These are phyloP conservation scores for Meyerozyma smithsonii DNA, from an alignment of 1,139 yeast genomes.

Conservation along the genomic window DNA sequence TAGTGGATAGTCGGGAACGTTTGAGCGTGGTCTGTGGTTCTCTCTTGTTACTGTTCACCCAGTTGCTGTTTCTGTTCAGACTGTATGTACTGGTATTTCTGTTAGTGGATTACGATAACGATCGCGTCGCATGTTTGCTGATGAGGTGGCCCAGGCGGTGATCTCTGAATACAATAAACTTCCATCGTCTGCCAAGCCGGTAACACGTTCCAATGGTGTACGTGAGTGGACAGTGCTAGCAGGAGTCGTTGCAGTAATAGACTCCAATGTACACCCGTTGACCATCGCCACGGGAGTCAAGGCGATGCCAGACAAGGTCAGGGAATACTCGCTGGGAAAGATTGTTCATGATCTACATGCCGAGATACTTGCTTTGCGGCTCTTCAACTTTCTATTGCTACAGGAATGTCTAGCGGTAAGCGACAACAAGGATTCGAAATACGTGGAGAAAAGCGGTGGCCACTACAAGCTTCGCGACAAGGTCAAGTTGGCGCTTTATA, in stretches of 20 bases:
- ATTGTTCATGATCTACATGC: slow-evolving; percentile 88
- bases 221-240: slow-evolving; percentile 85
- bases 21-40: too few species aligned
- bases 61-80: too few species aligned
- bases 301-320: slow-evolving; percentile 51
- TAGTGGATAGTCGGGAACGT: too few species aligned
- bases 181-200: slow-evolving; percentile 53
- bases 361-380: slow-evolving; percentile 67
- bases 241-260: slow-evolving; percentile 52
- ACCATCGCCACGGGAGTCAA: slow-evolving; percentile 81
- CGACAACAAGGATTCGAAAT: slow-evolving; percentile 6
- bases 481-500: slow-evolving; percentile 51
- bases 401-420: slow-evolving; percentile 21
- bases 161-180: slow-evolving; percentile 23
- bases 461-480: slow-evolving; percentile 26
- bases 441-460: slow-evolving; percentile 5
- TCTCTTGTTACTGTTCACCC: too few species aligned
- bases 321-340: slow-evolving; percentile 46
- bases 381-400: slow-evolving; percentile 50
- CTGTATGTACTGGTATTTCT: too few species aligned
- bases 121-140: slow-evolving; percentile 1
- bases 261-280: slow-evolving; percentile 27
- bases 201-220: slow-evolving; percentile 53
- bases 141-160: slow-evolving; percentile 25
- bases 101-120: too few species aligned